Conservation (phyloP, 2,329 filamentous ascomycete species). For the Fusarium buxicola region DNA sequence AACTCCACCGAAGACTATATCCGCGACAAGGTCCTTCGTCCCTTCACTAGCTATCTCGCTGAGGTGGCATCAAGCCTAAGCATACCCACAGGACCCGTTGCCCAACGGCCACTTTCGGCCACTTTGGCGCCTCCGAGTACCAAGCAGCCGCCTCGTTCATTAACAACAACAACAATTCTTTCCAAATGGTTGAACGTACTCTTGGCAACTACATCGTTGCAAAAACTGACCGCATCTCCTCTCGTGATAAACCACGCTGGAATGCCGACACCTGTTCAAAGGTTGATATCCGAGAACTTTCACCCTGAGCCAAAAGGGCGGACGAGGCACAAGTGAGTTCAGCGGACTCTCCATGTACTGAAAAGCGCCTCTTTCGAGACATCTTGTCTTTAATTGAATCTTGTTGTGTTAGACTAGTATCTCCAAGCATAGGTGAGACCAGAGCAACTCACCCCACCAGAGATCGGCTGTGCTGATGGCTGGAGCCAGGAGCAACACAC, state of each 20-base stretch:
- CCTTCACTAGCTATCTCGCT: conserved; percentile 31
- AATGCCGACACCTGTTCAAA: too few species aligned
- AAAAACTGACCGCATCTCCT: too few species aligned
- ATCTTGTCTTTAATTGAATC: neutral
- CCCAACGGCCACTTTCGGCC: conserved; percentile 51
- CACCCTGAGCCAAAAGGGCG: too few species aligned
- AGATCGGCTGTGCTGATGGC: neutral
- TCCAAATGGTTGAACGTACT: conserved; percentile 46
- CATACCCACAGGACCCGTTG: conserved; percentile 55
- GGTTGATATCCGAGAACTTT: too few species aligned
- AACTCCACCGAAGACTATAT: conserved; percentile 56
- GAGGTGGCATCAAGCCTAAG: conserved; percentile 46
- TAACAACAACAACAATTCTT: conserved; percentile 45
- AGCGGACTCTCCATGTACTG: too few species aligned
- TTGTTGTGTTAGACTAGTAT: neutral
- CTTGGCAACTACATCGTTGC: neutral
- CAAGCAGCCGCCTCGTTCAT: conserved; percentile 58
- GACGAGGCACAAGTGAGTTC: too few species aligned
- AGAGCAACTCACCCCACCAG: neutral
- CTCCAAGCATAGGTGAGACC: neutral
- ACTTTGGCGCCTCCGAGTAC: conserved; percentile 41
- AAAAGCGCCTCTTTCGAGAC: neutral
- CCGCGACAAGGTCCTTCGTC: conserved; percentile 54
- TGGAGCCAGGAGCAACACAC: neutral
- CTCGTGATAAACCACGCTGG: too few species aligned